Base-by-base conservation (phyloP, 305 asterid genomes). In the Plantago coronopus region DNA sequence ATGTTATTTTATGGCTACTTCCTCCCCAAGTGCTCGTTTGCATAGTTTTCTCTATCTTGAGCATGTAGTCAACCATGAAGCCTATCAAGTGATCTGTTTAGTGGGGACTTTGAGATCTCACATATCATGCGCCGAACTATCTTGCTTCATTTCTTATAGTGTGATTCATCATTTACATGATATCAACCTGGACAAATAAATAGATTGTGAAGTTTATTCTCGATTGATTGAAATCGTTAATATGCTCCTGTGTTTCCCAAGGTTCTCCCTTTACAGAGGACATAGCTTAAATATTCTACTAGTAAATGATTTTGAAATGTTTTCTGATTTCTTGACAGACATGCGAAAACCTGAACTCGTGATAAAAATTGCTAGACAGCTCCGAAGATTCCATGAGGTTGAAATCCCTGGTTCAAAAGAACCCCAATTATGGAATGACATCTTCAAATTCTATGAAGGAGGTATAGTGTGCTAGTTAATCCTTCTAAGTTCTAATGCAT, bases 381-480 rank as follows among this genome's bases (percentile, higher is more conserved):
- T 91, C 50, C 79, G 74, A 40, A 79, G 71, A 61, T 91, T 91
- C 76, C 98, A 91, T 70, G 83, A 80, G 78, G 97, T 91, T 71
- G 84, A 84, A 75, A 80, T 91, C 72, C 94, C 97, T 47, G 96
- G 97, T 68, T 79, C 89, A 45, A 87, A 65, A 70, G 97, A 86
- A 72, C 94, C 97, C 71, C 96, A 83, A 69, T 80, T 91, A 16
- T 89, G 98, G 98, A 83, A 67, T 67, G 96, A 86, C 74, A 77
- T 88, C 66, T 74, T 59, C 68, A 89, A 91, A 74, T 88, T 91
- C 75, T 86, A 69, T 47, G 75, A 61, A 37, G 73, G 75, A 79
- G 98, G 97, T 88, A 50, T 64, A 65, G 62, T 62, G 37, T 61
- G 69, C 51, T n/a, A 38, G 13, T 19, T 69, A 59, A 46, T 53